Evolutionary conservation across 148 eudicot species (phyloP).

Genomic region (Amaranthus palmeri): DNA sequence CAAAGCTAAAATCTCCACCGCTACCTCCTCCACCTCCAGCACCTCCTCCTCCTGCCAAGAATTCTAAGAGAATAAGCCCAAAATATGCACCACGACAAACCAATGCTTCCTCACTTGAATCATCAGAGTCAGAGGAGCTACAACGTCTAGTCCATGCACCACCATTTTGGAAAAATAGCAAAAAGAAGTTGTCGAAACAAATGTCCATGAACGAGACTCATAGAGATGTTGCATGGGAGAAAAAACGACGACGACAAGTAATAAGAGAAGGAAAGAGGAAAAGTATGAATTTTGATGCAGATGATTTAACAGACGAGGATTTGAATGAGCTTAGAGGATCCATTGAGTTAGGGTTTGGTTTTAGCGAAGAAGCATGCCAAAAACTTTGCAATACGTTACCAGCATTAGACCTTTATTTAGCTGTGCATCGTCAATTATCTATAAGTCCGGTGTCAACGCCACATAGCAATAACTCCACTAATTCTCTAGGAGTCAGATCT

Average conservation of each 20-base stretch:
- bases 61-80: background rate
- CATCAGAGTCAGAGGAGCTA: slow-evolving; percentile 45
- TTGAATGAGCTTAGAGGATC: slow-evolving; percentile 66
- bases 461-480: slow-evolving; percentile 26
- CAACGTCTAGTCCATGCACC: slow-evolving; percentile 52
- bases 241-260: slow-evolving; percentile 46
- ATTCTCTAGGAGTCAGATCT: slow-evolving; percentile 29
- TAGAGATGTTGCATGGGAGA: slow-evolving; percentile 77
- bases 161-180: slow-evolving; percentile 40
- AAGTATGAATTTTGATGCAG: slow-evolving; percentile 17
- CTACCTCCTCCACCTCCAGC: slow-evolving; percentile 3
- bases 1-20: background rate
- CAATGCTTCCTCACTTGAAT: background rate
- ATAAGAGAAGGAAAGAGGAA: slow-evolving; percentile 35
- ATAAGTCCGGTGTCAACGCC: slow-evolving; percentile 60
- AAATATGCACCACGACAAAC: background rate
- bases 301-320: slow-evolving; percentile 61
- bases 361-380: slow-evolving; percentile 58
- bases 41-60: slow-evolving; percentile 20
- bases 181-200: slow-evolving; percentile 57
- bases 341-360: slow-evolving; percentile 86
- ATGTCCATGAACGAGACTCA: slow-evolving; percentile 57
- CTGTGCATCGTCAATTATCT: slow-evolving; percentile 54
- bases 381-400: slow-evolving; percentile 60
- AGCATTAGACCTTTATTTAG: slow-evolving; percentile 75